Conservation (phyloP, 495 filamentous ascomycete species). For the Penicillium goetzii region DNA sequence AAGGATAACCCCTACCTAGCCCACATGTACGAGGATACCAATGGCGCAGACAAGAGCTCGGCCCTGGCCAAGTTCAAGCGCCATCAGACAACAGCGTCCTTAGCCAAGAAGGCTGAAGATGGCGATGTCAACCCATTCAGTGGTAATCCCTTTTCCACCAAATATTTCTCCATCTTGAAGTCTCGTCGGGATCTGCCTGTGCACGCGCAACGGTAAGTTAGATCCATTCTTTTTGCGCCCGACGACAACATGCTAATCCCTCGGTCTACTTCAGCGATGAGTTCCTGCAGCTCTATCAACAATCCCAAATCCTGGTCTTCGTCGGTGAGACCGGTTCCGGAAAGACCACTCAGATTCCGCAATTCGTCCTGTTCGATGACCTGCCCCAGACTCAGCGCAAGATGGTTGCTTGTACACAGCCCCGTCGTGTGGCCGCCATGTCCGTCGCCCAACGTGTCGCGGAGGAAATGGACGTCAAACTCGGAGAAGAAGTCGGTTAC, state of each 20-base stretch:
- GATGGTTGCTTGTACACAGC: constrained; percentile 96
- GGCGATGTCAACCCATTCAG: constrained; percentile 86
- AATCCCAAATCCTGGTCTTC: constrained; percentile 93
- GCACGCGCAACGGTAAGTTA: constrained; percentile 75
- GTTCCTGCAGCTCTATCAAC: constrained; percentile 90
- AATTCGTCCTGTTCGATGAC: constrained; percentile 97
- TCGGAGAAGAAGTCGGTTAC: constrained; percentile 97
- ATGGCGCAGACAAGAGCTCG: constrained; percentile 47
- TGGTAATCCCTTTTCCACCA: constrained; percentile 68
- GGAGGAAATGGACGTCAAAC: constrained; percentile 89
- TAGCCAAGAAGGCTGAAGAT: constrained; percentile 77
- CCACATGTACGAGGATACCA: constrained; percentile 72
- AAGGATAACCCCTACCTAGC: constrained; percentile 84
- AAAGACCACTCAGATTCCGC: constrained; percentile 98
- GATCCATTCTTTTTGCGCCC: background rate
- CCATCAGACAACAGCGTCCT: constrained; percentile 77
- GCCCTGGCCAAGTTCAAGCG: constrained; percentile 68
- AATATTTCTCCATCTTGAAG: constrained; percentile 88
- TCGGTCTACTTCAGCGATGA: constrained; percentile 65
- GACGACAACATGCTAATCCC: constrained; percentile 1
- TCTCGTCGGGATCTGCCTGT: constrained; percentile 85
- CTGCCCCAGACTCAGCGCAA: constrained; percentile 82
- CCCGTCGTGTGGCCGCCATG: constrained; percentile 97
- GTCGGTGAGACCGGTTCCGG: constrained; percentile 99
- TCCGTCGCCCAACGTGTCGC: constrained; percentile 98